These are phyloP conservation scores for Coemansia sp. DNA, from an alignment of 371 early-diverging fungal species.

Conservation along the genomic window DNA sequence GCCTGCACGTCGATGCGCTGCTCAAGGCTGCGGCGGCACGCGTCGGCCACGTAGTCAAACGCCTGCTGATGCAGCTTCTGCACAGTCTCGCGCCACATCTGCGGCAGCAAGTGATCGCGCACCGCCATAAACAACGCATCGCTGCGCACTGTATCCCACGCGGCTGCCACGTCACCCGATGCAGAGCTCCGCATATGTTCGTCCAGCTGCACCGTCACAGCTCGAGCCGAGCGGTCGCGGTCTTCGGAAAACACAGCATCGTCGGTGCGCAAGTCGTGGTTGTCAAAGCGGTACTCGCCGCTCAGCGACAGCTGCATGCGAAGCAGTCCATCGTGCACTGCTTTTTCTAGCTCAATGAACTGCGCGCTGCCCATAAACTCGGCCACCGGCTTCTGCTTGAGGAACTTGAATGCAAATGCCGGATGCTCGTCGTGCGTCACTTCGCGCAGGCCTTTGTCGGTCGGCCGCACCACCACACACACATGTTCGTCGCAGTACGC, in stretches of 20 bases:
- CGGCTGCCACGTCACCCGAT: conserved; percentile 29
- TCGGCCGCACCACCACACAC: conserved; percentile 75
- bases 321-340: conserved; percentile 74
- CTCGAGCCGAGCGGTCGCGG: conserved; percentile 16
- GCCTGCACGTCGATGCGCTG: conserved; percentile 75
- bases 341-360: conserved; percentile 74
- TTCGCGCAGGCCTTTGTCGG: conserved; percentile 70
- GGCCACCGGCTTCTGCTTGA: conserved; percentile 71
- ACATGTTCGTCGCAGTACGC: conserved; percentile 67
- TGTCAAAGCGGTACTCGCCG: conserved; percentile 55
- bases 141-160: conserved; percentile 80
- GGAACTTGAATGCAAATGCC: conserved; percentile 81
- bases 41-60: conserved; percentile 66
- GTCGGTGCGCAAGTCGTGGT: conserved; percentile 16
- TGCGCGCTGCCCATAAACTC: conserved; percentile 63
- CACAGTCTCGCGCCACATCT: conserved; percentile 70
- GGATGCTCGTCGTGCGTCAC: conserved; percentile 78
- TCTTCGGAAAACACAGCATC: conserved; percentile 32
- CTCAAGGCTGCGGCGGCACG: conserved; percentile 65
- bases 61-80: conserved; percentile 74
- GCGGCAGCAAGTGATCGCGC: conserved; percentile 67
- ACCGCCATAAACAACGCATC: conserved; percentile 64
- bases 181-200: too few relatives aligned
- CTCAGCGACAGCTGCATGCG: conserved; percentile 65
- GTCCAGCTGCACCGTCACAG: conserved; percentile 19